Percentiles rank a stretch among this genome's conserved stretches.
phyloP scores from a whole-genome alignment of 345 rosid genomes.

The Eucalyptus viminalis region DNA sequence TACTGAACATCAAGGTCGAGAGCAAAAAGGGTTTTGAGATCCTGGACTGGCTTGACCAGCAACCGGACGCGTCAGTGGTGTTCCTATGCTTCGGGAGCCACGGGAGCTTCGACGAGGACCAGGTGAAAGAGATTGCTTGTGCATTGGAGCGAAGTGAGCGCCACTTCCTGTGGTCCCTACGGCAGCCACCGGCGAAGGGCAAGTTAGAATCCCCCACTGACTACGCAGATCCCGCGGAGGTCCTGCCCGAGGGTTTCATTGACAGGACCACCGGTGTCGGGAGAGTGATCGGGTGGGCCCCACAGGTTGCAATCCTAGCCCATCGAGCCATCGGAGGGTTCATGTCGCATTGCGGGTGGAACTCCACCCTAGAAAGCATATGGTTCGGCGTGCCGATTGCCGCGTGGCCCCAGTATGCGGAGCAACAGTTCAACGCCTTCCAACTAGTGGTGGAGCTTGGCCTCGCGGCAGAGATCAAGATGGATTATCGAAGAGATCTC shows the following conservation, averaged over 20 bases:
- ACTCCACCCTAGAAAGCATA: background rate
- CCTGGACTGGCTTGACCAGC: conserved; percentile 40
- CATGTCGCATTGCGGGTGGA: background rate
- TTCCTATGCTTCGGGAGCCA: conserved; percentile 62
- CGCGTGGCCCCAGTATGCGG: background rate
- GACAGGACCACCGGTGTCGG: background rate
- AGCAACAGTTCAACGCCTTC: background rate
- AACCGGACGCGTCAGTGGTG: conserved; percentile 33
- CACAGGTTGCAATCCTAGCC: background rate
- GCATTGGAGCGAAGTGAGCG: background rate
- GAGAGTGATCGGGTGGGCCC: background rate
- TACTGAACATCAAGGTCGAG: conserved; percentile 13
- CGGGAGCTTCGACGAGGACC: conserved; percentile 34
- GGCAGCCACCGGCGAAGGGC: background rate
- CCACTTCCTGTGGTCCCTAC: conserved; percentile 28
- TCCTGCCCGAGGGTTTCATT: background rate
- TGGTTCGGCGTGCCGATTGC: background rate
- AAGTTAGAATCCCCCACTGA: background rate
- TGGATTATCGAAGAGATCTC: background rate
- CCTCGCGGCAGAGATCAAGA: background rate
- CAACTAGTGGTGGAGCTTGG: background rate
- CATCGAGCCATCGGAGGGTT: background rate
- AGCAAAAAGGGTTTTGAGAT: background rate
- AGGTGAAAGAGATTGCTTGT: conserved; percentile 7
- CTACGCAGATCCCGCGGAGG: background rate